Evolutionary conservation across 345 rosid genomes (phyloP).

Genomic region (Aquilaria malaccensis): DNA sequence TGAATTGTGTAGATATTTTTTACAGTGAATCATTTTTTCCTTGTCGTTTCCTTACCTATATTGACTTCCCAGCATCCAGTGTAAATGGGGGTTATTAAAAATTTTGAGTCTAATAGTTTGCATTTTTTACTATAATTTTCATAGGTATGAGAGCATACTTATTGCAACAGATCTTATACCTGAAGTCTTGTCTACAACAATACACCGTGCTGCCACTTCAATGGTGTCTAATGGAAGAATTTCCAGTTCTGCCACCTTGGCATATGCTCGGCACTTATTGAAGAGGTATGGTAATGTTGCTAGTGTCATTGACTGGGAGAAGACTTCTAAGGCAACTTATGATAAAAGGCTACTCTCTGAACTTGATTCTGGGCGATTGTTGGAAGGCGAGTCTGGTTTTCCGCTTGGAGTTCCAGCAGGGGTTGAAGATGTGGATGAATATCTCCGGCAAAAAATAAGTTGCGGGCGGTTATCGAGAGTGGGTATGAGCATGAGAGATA

Average conservation of each 20-base stretch:
- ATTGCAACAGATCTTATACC: slow-evolving; percentile 83
- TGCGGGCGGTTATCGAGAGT: slow-evolving; percentile 62
- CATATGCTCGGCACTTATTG: slow-evolving; percentile 70
- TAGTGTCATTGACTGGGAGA: slow-evolving; percentile 91
- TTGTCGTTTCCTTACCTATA: too few species aligned
- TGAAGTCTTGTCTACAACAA: slow-evolving; percentile 65
- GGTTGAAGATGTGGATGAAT: slow-evolving; percentile 80
- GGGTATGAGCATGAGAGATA: slow-evolving; percentile 76
- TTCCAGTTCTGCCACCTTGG: slow-evolving; percentile 58
- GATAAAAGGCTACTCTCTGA: slow-evolving; percentile 87
- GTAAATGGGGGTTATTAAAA: not conserved
- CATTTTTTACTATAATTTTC: slow-evolving; percentile 15
- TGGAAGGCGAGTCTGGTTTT: slow-evolving; percentile 67
- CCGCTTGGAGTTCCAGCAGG: slow-evolving; percentile 85
- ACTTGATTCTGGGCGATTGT: slow-evolving; percentile 69
- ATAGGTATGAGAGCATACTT: slow-evolving; percentile 77
- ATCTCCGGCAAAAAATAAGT: slow-evolving; percentile 68
- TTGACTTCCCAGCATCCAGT: not conserved
- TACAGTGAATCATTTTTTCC: too few species aligned
- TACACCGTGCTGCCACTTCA: slow-evolving; percentile 53
- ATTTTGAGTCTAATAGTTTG: not conserved
- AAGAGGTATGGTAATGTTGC: slow-evolving; percentile 68
- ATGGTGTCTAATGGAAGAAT: slow-evolving; percentile 62
- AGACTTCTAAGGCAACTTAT: slow-evolving; percentile 51
- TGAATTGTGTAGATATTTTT: too few species aligned